A percentile compares a stretch with the other conserved stretches of the same genome.
These are phyloP conservation scores for Clonostachys solani DNA, from an alignment of 2,329 filamentous ascomycete species.

Conservation along the genomic window DNA sequence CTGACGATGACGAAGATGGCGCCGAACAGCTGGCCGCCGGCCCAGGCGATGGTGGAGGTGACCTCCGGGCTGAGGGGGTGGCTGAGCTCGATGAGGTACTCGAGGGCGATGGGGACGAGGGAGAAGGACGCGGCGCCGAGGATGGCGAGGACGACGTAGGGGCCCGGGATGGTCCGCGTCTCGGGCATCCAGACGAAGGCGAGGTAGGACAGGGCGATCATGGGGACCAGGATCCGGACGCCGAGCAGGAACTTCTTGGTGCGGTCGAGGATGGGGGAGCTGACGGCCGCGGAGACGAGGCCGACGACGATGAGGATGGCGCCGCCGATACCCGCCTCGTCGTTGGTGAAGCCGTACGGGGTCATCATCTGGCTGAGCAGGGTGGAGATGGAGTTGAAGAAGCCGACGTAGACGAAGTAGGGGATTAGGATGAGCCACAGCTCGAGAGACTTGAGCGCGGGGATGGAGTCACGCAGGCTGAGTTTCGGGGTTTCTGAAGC, in stretches of 20 bases:
- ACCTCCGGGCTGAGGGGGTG: conserved; percentile 86
- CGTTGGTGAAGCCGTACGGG: conserved; percentile 81
- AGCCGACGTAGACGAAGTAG: conserved; percentile 81
- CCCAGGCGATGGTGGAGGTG: conserved; percentile 80
- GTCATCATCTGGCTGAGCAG: conserved; percentile 86
- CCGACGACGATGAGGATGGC: conserved; percentile 87
- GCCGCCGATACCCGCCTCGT: conserved; percentile 84
- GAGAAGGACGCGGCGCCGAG: conserved; percentile 78
- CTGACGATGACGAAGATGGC: conserved; percentile 81
- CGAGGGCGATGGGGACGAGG: conserved; percentile 78
- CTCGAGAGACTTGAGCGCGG: conserved; percentile 57
- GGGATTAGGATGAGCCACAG: conserved; percentile 79
- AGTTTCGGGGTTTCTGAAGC: conserved; percentile 59
- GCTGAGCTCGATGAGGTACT: conserved; percentile 82
- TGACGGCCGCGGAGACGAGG: conserved; percentile 70
- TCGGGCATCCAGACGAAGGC: conserved; percentile 73
- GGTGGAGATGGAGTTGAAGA: conserved; percentile 90
- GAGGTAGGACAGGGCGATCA: conserved; percentile 72
- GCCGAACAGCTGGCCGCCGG: conserved; percentile 79
- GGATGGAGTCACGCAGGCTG: conserved; percentile 42
- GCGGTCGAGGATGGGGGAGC: conserved; percentile 78
- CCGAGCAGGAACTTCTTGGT: conserved; percentile 74
- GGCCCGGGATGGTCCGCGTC: conserved; percentile 57
- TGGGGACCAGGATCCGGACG: conserved; percentile 70
- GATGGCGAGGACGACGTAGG: conserved; percentile 70